Percentiles rank a stretch among this genome's conserved stretches.
These are phyloP conservation scores for Aurifilum marmelostoma DNA, from an alignment of 2,329 filamentous ascomycete species.

Conservation along the genomic window DNA sequence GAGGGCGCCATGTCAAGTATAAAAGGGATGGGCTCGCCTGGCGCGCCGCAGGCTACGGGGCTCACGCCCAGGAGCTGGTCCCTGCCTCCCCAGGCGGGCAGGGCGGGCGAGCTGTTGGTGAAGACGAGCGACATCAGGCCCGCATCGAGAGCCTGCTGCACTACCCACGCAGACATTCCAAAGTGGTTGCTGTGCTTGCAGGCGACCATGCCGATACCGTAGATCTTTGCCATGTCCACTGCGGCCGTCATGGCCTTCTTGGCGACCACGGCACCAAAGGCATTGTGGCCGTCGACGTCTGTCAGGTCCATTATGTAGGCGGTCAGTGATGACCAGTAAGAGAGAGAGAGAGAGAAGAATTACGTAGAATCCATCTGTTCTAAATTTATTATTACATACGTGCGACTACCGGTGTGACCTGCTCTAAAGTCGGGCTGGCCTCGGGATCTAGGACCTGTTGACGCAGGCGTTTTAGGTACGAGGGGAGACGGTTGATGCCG, in stretches of 20 bases:
- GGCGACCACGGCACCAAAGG: slow-evolving; percentile 76
- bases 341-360: background rate
- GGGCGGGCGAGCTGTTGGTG: slow-evolving; percentile 71
- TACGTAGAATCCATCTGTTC: background rate
- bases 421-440: slow-evolving; percentile 60
- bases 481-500: slow-evolving; percentile 76
- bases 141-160: slow-evolving; percentile 75
- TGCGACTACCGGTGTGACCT: slow-evolving; percentile 72
- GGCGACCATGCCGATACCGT: slow-evolving; percentile 75
- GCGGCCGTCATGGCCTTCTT: slow-evolving; percentile 67
- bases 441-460: slow-evolving; percentile 67
- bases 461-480: slow-evolving; percentile 74
- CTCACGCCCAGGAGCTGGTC: slow-evolving; percentile 73
- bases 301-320: slow-evolving; percentile 33
- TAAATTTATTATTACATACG: slow-evolving; percentile 1
- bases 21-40: slow-evolving; percentile 64
- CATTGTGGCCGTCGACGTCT: slow-evolving; percentile 66
- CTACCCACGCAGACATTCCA: slow-evolving; percentile 81
- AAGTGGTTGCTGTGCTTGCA: slow-evolving; percentile 81
- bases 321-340: background rate
- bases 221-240: slow-evolving; percentile 64
- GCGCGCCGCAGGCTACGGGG: slow-evolving; percentile 76
- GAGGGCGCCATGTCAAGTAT: slow-evolving; percentile 77
- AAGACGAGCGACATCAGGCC: slow-evolving; percentile 72
- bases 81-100: slow-evolving; percentile 72